A percentile compares a stretch with the other conserved stretches of the same genome.
phyloP scores from a whole-genome alignment of 2,329 filamentous ascomycete genomes.

The Helicocarpus griseus region DNA sequence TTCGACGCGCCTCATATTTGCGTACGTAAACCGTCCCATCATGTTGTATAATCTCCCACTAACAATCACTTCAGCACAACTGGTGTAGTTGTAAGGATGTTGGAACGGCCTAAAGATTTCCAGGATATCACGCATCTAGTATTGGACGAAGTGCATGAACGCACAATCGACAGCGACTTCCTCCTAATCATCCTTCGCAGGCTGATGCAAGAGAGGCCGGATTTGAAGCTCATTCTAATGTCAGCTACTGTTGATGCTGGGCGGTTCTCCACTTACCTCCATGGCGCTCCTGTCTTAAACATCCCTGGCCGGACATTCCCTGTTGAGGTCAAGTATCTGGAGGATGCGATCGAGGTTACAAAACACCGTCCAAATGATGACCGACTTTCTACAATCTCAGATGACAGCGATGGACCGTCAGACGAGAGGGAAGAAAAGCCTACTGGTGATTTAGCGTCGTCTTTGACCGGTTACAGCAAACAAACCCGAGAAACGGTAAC shows the following conservation, averaged over 20 bases:
- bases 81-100: constrained; percentile 95
- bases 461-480: constrained; percentile 62
- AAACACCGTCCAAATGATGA: constrained; percentile 63
- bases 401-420: constrained; percentile 36
- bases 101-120: constrained; percentile 79
- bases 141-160: constrained; percentile 95
- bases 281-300: constrained; percentile 73
- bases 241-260: constrained; percentile 93
- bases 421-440: constrained; percentile 37
- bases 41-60: constrained; percentile 20
- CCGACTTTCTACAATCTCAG: constrained; percentile 24
- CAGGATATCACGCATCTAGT: constrained; percentile 86
- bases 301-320: constrained; percentile 92
- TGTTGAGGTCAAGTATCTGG: constrained; percentile 76
- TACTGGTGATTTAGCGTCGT: constrained; percentile 51
- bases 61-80: constrained; percentile 36
- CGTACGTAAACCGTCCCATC: constrained; percentile 42
- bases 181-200: constrained; percentile 84
- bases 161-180: constrained; percentile 94
- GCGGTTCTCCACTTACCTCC: constrained; percentile 80
- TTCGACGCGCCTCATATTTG: constrained; percentile 79
- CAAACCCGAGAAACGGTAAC: constrained; percentile 65
- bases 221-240: constrained; percentile 92
- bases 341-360: constrained; percentile 85
- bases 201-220: constrained; percentile 63